Evolutionary conservation across 768 basidiomycete genomes (phyloP).

Genomic region (Phaeotremella fagi): DNA sequence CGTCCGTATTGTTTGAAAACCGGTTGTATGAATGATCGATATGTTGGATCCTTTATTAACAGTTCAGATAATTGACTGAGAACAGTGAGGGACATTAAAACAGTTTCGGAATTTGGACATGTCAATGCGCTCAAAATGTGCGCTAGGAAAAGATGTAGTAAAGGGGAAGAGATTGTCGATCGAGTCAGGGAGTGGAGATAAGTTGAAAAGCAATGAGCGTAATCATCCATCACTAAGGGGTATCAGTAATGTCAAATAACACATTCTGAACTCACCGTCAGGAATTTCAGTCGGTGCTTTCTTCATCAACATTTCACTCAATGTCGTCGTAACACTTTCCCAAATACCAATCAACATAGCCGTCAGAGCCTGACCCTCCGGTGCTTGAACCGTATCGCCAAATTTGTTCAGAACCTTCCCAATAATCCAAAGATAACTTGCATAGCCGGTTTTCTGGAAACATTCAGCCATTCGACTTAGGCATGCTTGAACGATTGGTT

Average conservation of each 20-base stretch:
- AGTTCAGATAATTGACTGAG: conserved; percentile 71
- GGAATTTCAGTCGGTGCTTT: conserved; percentile 71
- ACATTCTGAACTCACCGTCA: conserved; percentile 63
- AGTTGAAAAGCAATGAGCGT: conserved; percentile 70
- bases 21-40: conserved; percentile 41
- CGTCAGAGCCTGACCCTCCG: conserved; percentile 55
- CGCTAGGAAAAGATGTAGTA: conserved; percentile 72
- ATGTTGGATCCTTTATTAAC: conserved; percentile 45
- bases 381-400: conserved; percentile 55
- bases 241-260: background rate
- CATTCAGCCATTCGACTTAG: conserved; percentile 68
- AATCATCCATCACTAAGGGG: conserved; percentile 82
- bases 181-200: conserved; percentile 66
- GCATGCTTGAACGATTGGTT: conserved; percentile 65
- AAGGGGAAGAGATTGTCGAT: conserved; percentile 69
- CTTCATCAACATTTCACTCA: conserved; percentile 63
- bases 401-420: conserved; percentile 78
- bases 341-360: conserved; percentile 61
- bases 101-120: conserved; percentile 73
- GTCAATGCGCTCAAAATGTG: conserved; percentile 72
- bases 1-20: conserved; percentile 55
- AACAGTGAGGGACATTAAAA: conserved; percentile 74
- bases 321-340: conserved; percentile 68
- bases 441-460: conserved; percentile 74
- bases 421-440: conserved; percentile 90